Conservation (phyloP, 306 rosid species). For the Dalbergia cultrata region DNA sequence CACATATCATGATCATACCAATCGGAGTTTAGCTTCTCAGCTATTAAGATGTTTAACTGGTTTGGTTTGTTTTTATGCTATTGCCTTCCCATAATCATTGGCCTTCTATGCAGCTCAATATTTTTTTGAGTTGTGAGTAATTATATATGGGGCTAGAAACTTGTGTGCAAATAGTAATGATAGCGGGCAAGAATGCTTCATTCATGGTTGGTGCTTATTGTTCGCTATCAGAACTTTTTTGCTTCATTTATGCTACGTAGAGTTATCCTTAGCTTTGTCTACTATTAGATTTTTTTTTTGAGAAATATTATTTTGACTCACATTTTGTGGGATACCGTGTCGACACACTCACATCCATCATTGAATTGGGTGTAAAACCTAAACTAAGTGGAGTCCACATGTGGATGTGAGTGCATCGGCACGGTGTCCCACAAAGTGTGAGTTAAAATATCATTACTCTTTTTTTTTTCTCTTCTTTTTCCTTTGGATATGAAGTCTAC, state of each 20-base stretch:
- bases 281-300: too few species aligned
- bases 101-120: neutral
- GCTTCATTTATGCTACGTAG: neutral
- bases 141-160: neutral
- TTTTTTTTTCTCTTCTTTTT: too few species aligned
- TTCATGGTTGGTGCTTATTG: neutral
- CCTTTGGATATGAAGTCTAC: too few species aligned
- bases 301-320: too few species aligned
- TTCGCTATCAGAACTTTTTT: too few species aligned
- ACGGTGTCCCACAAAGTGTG: too few species aligned
- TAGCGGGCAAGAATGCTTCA: neutral
- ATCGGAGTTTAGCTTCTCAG: neutral
- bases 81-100: neutral
- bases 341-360: too few species aligned
- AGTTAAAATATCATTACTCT: too few species aligned
- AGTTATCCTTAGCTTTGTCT: neutral
- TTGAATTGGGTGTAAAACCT: too few species aligned
- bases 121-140: conserved; percentile 5
- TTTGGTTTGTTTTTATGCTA: conserved; percentile 14
- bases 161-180: neutral
- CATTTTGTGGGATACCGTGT: too few species aligned
- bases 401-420: too few species aligned
- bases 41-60: neutral
- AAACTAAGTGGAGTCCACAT: too few species aligned
- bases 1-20: neutral